phyloP scores from a whole-genome alignment of 2,329 filamentous ascomycete species.

The Arthrobotrys entomopaga region DNA sequence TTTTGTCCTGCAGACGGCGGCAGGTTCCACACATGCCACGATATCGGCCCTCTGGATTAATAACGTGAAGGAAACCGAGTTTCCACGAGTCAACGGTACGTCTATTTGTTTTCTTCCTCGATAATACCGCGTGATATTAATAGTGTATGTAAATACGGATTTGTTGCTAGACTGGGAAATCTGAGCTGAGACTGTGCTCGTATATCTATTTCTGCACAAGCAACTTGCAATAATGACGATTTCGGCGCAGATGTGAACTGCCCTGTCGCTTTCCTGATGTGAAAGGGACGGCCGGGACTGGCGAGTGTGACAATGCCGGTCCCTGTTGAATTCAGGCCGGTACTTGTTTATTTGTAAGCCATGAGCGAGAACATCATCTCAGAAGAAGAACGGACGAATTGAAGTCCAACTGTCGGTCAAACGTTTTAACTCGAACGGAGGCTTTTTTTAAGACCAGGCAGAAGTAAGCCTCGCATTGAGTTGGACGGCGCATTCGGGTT shows the following conservation, averaged over 20 bases:
- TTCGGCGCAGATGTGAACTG: conserved; percentile 8
- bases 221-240: conserved; percentile 12
- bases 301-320: conserved; percentile 27
- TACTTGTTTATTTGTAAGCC: conserved; percentile 40
- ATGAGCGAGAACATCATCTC: conserved; percentile 8
- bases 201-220: background rate
- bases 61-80: conserved; percentile 37
- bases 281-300: conserved; percentile 34
- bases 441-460: background rate
- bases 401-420: conserved; percentile 15
- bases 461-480: conserved; percentile 28
- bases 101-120: background rate
- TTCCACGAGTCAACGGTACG: background rate
- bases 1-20: conserved; percentile 41
- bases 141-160: background rate
- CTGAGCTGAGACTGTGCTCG: background rate
- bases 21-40: conserved; percentile 29
- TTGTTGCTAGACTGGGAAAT: conserved; percentile 3
- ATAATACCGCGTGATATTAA: background rate
- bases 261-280: conserved; percentile 25
- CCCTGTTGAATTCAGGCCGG: conserved; percentile 44
- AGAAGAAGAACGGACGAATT: conserved; percentile 38
- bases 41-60: background rate
- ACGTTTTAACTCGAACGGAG: no score
- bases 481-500: conserved; percentile 30